Evolutionary conservation across 768 basidiomycete genomes (phyloP).

Genomic region (Mycena filopes): DNA sequence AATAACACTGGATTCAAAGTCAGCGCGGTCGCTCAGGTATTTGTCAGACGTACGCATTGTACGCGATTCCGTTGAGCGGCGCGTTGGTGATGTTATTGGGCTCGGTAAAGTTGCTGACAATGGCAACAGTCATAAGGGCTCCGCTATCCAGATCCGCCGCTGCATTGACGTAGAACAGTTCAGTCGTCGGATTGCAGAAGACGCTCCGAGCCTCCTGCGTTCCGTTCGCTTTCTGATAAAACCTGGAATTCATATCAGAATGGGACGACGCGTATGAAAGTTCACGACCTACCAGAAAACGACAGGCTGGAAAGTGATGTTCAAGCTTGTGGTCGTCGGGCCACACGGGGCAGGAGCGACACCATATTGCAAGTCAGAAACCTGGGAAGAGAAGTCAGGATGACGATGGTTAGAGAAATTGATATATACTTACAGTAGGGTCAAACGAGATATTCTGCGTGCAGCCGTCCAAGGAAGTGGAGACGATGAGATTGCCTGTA

Average conservation of each 20-base stretch:
- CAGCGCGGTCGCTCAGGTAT: neutral
- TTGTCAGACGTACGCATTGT: conserved; percentile 25
- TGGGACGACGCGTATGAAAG: neutral
- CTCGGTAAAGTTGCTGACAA: conserved; percentile 17
- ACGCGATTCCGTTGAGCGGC: conserved; percentile 21
- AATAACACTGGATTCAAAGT: conserved; percentile 47
- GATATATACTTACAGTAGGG: conserved; percentile 30
- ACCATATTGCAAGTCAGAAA: conserved; percentile 49
- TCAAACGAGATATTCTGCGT: conserved; percentile 41
- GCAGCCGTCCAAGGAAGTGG: conserved; percentile 49
- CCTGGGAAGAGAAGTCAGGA: conserved; percentile 9
- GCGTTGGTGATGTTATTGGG: conserved; percentile 27
- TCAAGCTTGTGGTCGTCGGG: conserved; percentile 31
- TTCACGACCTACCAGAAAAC: conserved; percentile 51
- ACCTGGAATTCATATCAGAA: conserved; percentile 32
- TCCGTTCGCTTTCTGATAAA: conserved; percentile 42
- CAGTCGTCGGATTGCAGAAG: conserved; percentile 54
- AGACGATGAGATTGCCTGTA: conserved; percentile 37
- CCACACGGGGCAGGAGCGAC: conserved; percentile 46
- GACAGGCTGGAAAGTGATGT: conserved; percentile 52
- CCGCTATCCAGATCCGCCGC: conserved; percentile 45
- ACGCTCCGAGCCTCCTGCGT: conserved; percentile 45
- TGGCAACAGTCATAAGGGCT: conserved; percentile 14
- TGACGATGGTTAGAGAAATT: neutral
- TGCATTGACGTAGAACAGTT: conserved; percentile 46